Conservation (phyloP, 129 eudicot species). For the Cynara cardunculus region DNA sequence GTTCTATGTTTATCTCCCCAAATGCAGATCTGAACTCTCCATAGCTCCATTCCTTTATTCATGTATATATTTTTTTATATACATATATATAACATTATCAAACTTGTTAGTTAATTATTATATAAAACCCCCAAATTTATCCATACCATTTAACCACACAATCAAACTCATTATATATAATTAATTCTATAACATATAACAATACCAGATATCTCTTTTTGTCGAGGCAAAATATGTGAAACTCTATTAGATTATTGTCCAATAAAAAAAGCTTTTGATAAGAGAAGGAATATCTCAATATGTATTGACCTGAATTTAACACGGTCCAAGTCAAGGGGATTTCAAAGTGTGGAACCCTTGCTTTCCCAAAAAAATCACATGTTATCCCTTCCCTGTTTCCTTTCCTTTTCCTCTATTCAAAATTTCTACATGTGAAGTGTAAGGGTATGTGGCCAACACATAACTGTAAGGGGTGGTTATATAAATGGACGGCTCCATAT, state of each 20-base stretch:
- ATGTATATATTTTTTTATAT: neutral
- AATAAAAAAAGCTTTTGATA: neutral
- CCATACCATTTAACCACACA: neutral
- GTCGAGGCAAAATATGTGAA: neutral
- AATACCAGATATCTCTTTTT: neutral
- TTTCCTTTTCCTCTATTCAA: neutral
- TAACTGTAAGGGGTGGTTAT: neutral
- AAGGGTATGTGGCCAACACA: neutral
- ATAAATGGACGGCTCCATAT: no score
- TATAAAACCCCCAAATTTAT: neutral
- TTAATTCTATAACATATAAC: neutral
- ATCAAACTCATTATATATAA: neutral
- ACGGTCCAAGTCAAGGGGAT: no score
- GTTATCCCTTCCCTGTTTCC: neutral
- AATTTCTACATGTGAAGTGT: no score
- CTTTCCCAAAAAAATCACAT: no score
- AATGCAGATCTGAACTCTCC: slow-evolving; percentile 59
- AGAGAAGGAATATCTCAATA: neutral
- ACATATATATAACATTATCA: neutral
- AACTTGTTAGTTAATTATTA: slow-evolving; percentile 21
- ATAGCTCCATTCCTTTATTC: slow-evolving; percentile 61
- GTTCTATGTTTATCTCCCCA: slow-evolving; percentile 60
- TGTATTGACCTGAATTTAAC: neutral
- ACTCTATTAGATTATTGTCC: neutral
- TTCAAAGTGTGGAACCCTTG: neutral